phyloP scores from a whole-genome alignment of 2,329 filamentous ascomycete genomes.

The Phaeosphaeriaceae sp. region DNA sequence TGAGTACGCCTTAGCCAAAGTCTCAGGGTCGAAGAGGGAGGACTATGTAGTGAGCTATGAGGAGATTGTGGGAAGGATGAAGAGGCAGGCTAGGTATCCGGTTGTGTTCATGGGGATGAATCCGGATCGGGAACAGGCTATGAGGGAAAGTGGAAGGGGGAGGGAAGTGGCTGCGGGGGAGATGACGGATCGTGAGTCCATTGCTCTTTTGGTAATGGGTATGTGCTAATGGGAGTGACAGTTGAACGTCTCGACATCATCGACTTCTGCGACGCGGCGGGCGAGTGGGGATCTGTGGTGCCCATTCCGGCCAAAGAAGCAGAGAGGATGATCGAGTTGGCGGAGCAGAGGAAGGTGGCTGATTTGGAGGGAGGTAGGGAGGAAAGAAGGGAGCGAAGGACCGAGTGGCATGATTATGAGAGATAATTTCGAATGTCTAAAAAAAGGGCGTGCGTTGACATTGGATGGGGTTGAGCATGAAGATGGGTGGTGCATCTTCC shows the following conservation, averaged over 20 bases:
- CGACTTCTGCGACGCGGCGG: conserved; percentile 35
- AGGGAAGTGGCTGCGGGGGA: conserved; percentile 1
- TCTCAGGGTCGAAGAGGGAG: conserved; percentile 18
- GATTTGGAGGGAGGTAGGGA: conserved; percentile 8
- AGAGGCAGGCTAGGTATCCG: conserved; percentile 28
- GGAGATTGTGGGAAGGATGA: conserved; percentile 28
- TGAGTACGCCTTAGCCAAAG: conserved; percentile 24
- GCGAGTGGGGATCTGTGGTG: conserved; percentile 36
- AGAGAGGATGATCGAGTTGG: conserved; percentile 26
- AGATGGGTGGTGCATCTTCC: too few relatives aligned
- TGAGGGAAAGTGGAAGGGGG: not conserved
- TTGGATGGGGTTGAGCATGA: too few relatives aligned
- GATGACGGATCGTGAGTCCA: conserved; percentile 26
- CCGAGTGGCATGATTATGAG: too few relatives aligned
- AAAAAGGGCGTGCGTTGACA: too few relatives aligned
- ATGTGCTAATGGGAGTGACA: conserved; percentile 2
- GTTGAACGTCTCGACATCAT: conserved; percentile 24
- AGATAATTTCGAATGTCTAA: too few relatives aligned
- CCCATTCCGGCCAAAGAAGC: conserved; percentile 28
- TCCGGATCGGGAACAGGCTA: conserved; percentile 12
- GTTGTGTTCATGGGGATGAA: conserved; percentile 32
- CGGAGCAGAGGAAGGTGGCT: conserved; percentile 24
- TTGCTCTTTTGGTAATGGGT: not conserved
- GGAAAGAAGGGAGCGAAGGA: too few relatives aligned
- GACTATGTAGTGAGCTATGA: conserved; percentile 26